Percentiles rank a stretch among this genome's conserved stretches.
phyloP scores from a whole-genome alignment of 2,329 filamentous ascomycete species.

The Davidsoniella virescens region DNA sequence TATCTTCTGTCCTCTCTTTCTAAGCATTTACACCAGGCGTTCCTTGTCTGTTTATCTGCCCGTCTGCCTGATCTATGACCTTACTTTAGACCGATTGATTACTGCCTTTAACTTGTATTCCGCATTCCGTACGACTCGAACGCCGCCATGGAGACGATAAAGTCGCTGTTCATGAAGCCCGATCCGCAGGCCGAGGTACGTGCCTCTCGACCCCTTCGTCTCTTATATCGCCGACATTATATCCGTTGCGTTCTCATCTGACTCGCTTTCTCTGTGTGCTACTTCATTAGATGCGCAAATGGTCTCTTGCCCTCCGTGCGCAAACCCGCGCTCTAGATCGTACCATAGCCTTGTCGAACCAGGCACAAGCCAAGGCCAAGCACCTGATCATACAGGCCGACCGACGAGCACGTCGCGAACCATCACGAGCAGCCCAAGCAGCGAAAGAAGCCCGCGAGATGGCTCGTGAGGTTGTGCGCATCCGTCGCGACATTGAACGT shows the following conservation, averaged over 20 bases:
- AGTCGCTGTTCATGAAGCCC: conserved; percentile 74
- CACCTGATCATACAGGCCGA: conserved; percentile 71
- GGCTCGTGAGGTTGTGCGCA: conserved; percentile 70
- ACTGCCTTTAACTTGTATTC: neutral
- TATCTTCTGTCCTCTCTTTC: too few species aligned
- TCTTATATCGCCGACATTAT: neutral
- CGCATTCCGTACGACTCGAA: neutral
- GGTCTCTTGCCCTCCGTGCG: conserved; percentile 72
- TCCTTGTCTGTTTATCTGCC: too few species aligned
- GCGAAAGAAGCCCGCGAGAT: conserved; percentile 72
- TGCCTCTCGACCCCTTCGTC: neutral
- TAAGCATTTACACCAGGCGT: too few species aligned
- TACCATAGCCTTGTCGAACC: conserved; percentile 65
- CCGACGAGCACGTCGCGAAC: conserved; percentile 64
- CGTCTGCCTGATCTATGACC: too few species aligned
- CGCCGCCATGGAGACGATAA: conserved; percentile 66
- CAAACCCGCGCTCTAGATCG: conserved; percentile 92
- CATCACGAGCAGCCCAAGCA: conserved; percentile 62
- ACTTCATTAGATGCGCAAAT: conserved; percentile 69
- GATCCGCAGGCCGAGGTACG: conserved; percentile 81
- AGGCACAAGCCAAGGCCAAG: conserved; percentile 70
- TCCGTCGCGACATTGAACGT: conserved; percentile 58
- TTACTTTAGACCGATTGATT: too few species aligned
- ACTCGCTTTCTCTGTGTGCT: neutral
- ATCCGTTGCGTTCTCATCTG: neutral